Conservation (phyloP, 106 monocot genomes). For the Vanilla planifolia region DNA sequence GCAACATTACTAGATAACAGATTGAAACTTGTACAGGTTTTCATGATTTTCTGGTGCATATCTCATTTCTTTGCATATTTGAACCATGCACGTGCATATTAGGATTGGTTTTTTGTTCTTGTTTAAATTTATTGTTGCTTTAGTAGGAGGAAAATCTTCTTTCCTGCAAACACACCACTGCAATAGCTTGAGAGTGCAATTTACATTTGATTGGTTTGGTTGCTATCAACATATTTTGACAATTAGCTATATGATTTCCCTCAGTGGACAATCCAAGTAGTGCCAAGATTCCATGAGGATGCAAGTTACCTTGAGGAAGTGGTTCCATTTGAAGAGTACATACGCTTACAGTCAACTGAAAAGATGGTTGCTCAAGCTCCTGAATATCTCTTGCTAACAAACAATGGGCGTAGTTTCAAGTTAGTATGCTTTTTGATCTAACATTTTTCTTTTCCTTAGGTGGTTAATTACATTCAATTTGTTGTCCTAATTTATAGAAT, state of each 20-base stretch:
- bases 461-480: background rate
- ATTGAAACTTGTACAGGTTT: no score
- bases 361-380: conserved; percentile 50
- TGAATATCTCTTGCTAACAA: conserved; percentile 72
- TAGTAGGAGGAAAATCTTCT: background rate
- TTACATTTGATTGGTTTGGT: background rate
- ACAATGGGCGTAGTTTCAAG: conserved; percentile 96
- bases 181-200: background rate
- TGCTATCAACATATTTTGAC: no score
- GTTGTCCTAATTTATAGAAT: background rate
- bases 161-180: background rate
- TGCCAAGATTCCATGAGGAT: conserved; percentile 84
- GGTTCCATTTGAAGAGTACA: conserved; percentile 91
- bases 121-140: background rate
- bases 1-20: no score
- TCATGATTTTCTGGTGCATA: no score
- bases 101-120: no score
- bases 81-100: no score
- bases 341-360: conserved; percentile 74
- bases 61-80: no score
- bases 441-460: conserved; percentile 2
- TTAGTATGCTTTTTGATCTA: conserved; percentile 24
- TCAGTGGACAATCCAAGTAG: conserved; percentile 88
- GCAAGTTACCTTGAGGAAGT: conserved; percentile 81
- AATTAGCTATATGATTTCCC: background rate